Conservation (phyloP, 2,329 filamentous ascomycete species). For the Epichloe sibirici region DNA sequence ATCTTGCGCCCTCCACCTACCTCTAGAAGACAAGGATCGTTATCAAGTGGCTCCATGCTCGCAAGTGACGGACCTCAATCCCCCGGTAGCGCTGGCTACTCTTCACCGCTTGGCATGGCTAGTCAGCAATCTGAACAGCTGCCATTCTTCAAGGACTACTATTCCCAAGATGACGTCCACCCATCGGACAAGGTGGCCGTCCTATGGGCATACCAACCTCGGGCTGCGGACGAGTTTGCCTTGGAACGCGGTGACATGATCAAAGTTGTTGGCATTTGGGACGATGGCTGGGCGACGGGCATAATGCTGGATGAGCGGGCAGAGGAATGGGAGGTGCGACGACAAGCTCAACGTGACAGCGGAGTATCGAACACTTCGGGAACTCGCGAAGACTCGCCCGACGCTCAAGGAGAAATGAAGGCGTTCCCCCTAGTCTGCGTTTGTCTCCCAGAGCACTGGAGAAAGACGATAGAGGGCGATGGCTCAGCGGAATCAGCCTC, state of each 20-base stretch:
- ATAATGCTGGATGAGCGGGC: conserved; percentile 70
- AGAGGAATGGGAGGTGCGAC: conserved; percentile 75
- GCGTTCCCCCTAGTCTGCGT: conserved; percentile 96
- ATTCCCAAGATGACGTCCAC: conserved; percentile 91
- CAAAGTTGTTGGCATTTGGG: conserved; percentile 97
- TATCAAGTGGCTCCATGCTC: conserved; percentile 73
- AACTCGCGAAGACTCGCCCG: conserved; percentile 48
- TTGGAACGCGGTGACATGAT: conserved; percentile 95
- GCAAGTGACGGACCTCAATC: conserved; percentile 60
- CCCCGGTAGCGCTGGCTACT: conserved; percentile 61
- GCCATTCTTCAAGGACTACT: conserved; percentile 96
- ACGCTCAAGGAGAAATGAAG: conserved; percentile 71
- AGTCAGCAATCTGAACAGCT: conserved; percentile 94
- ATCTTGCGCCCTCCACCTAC: conserved; percentile 46
- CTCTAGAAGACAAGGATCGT: conserved; percentile 67
- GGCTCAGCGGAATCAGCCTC: conserved; percentile 54
- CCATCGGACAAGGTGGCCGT: conserved; percentile 81
- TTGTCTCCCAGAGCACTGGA: conserved; percentile 90
- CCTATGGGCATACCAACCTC: conserved; percentile 93
- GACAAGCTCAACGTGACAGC: conserved; percentile 75
- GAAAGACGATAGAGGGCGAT: conserved; percentile 90
- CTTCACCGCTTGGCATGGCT: conserved; percentile 69
- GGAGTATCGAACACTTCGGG: conserved; percentile 76
- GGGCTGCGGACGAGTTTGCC: conserved; percentile 84
- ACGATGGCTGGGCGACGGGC: conserved; percentile 96